These are phyloP conservation scores for Aurifilum marmelostoma DNA, from an alignment of 2,329 filamentous ascomycete genomes.

Conservation along the genomic window DNA sequence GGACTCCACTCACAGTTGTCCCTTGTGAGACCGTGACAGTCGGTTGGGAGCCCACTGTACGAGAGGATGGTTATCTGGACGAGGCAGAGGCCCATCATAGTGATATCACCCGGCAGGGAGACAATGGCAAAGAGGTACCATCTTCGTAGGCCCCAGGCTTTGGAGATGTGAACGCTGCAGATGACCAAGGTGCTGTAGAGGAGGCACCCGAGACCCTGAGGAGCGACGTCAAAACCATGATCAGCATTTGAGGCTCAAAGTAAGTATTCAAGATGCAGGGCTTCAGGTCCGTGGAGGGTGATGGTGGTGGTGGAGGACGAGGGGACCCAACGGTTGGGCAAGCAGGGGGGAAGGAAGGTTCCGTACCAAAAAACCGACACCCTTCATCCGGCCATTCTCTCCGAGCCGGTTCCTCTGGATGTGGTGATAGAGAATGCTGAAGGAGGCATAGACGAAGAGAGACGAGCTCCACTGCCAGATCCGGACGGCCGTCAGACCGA, in stretches of 20 bases:
- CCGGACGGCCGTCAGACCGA: conserved; percentile 29
- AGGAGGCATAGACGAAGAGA: conserved; percentile 37
- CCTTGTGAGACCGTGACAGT: conserved; percentile 29
- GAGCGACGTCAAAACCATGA: neutral
- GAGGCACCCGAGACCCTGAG: conserved; percentile 30
- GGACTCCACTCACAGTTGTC: conserved; percentile 27
- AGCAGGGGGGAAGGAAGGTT: neutral
- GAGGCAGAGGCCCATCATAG: conserved; percentile 32
- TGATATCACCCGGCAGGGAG: conserved; percentile 33
- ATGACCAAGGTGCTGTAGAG: conserved; percentile 33
- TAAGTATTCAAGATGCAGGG: neutral
- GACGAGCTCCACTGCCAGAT: conserved; percentile 33
- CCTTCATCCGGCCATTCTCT: conserved; percentile 22
- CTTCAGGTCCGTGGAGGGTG: neutral
- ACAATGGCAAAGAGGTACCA: conserved; percentile 30
- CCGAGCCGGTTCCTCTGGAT: conserved; percentile 21
- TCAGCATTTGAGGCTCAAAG: neutral
- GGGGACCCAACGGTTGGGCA: neutral
- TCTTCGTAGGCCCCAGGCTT: conserved; percentile 25
- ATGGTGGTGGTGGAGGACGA: neutral
- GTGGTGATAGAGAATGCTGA: conserved; percentile 24
- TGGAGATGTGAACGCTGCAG: conserved; percentile 30
- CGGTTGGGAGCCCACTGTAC: conserved; percentile 27
- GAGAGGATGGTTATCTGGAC: conserved; percentile 32
- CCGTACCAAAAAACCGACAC: conserved; percentile 27